Base-by-base conservation (phyloP, 1,284 basidiomycete genomes). In the Cutaneotrichosporon sp. region DNA sequence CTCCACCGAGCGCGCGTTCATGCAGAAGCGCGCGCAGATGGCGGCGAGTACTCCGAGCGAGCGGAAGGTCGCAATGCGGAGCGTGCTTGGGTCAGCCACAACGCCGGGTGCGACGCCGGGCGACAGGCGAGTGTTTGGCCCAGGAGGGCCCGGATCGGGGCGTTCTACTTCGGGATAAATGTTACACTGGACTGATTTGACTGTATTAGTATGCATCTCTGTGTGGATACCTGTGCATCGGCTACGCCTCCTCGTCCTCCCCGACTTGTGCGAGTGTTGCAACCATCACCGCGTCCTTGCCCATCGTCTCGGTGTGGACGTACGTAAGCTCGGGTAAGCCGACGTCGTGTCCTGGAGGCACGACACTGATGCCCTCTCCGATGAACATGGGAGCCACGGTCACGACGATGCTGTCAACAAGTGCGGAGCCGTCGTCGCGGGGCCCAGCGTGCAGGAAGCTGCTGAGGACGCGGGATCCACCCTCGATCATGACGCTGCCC, bases 401-500 rank as follows among this genome's bases (percentile, higher is more conserved):
- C 47, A 96, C 81, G 53, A 97, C 85, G 38, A 96, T 78, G 30
- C 84, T 83, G 74, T 96, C 89, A 5, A 94, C 84, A 8, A 86
- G 65, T 5, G 72, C 73, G 13, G 79, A 75, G 30, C 81, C 80
- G 22, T 79, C 73, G 14, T 59, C 47, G 34, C 75, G 67, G 2
- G n/a, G 38, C 2, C 66, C 67, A 1, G 77, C 73, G 22, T 74
- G 72, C 0, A 97, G 81, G 79, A 96, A 92, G 2, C 90, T 87
- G 18, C 85, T 83, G 63, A 99, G 93, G 64, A 98, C 85, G 5
- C 82, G 81, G 5, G 92, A 90, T 18, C 96, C 96, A 59, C 96
- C 96, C 82, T 99, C 96, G 11, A 97, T 89, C 96, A 99, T 99
- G 60, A 97, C 82, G 4, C 88, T 89, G 9, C 80, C 80, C 64